phyloP scores from a whole-genome alignment of 1,139 yeast species.

The Debaryomyces udenii region DNA sequence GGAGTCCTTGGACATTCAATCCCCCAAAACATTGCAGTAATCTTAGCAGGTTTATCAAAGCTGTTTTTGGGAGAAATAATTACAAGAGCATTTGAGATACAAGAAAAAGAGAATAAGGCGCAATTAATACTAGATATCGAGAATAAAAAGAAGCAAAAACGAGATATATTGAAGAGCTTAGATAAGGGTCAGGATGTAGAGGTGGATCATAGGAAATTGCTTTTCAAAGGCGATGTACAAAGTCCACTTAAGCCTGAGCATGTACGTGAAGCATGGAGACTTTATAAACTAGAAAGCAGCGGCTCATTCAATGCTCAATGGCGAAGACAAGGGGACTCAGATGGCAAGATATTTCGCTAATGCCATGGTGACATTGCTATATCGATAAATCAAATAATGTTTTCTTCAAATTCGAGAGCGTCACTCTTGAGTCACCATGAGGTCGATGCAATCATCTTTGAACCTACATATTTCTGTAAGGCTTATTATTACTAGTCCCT shows the following conservation, averaged over 20 bases:
- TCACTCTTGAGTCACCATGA: neutral
- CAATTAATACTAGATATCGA: conserved; percentile 41
- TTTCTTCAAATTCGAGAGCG: neutral
- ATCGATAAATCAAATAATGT: too few species aligned
- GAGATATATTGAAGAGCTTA: conserved; percentile 29
- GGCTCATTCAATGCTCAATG: conserved; percentile 63
- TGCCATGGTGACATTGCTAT: too few species aligned
- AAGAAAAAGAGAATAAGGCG: conserved; percentile 55
- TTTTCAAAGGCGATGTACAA: conserved; percentile 45
- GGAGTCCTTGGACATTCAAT: conserved; percentile 79
- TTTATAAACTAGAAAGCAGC: conserved; percentile 68
- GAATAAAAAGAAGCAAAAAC: conserved; percentile 37
- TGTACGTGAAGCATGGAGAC: conserved; percentile 85
- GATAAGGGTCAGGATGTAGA: conserved; percentile 35
- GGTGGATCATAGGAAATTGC: conserved; percentile 32
- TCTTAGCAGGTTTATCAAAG: conserved; percentile 85
- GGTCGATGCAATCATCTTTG: too few species aligned
- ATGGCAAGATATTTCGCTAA: conserved; percentile 67
- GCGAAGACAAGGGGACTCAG: conserved; percentile 76
- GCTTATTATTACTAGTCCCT: too few species aligned
- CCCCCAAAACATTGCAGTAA: conserved; percentile 80
- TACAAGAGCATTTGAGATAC: conserved; percentile 75
- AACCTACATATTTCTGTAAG: too few species aligned
- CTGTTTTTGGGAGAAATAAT: conserved; percentile 87
- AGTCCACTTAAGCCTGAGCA: conserved; percentile 82